These are phyloP conservation scores for Vitis hybrid DNA, from an alignment of 177 flowering plant species.

Conservation along the genomic window DNA sequence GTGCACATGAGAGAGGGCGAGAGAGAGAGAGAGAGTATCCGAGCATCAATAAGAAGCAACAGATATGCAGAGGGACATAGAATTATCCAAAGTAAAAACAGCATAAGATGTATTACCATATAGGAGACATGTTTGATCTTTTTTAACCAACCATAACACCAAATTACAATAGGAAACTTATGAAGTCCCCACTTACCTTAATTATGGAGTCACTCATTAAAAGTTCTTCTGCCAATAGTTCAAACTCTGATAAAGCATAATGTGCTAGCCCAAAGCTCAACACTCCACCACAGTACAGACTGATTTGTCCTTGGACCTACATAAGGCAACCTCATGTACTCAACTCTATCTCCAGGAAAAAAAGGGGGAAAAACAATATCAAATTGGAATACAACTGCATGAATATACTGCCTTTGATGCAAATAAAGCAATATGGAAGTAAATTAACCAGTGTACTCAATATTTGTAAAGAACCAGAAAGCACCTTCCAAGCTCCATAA, in stretches of 20 bases:
- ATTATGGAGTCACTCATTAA: conserved; percentile 94
- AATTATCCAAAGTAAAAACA: too few species aligned
- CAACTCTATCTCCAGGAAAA: background rate
- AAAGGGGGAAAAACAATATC: background rate
- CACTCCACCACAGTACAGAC: conserved; percentile 60
- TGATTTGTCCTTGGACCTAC: conserved; percentile 97
- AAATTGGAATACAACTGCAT: background rate
- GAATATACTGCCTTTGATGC: too few species aligned
- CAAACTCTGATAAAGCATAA: conserved; percentile 94
- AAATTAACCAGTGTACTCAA: too few species aligned
- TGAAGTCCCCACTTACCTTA: conserved; percentile 43
- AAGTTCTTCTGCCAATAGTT: conserved; percentile 92
- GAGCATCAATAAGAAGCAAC: too few species aligned
- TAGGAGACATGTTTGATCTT: background rate
- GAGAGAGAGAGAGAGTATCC: too few species aligned
- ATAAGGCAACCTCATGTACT: conserved; percentile 9
- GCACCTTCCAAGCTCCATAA: too few species aligned
- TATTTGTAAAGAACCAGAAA: too few species aligned
- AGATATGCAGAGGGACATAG: too few species aligned
- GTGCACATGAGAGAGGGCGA: too few species aligned
- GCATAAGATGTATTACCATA: background rate
- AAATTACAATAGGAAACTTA: background rate
- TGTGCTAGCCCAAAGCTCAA: conserved; percentile 90
- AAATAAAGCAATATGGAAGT: too few species aligned
- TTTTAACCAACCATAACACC: background rate